Evolutionary conservation across 2,329 filamentous ascomycete genomes (phyloP).

Genomic region (Colletotrichum gloeosporioides): DNA sequence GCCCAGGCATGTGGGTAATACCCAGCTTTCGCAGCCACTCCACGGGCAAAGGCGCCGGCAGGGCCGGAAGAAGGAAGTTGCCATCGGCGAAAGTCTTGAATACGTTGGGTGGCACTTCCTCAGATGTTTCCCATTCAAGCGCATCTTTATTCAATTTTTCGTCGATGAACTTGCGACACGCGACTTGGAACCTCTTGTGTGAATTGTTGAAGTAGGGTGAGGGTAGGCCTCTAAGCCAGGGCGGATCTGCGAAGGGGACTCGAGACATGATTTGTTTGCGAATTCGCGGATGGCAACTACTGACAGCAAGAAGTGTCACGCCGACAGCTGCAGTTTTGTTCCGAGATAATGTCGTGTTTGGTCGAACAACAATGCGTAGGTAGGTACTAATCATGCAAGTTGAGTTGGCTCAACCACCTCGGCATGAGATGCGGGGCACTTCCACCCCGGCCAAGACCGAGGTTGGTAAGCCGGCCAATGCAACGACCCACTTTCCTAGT

Average conservation of each 20-base stretch:
- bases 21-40: conserved; percentile 70
- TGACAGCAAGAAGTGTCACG: background rate
- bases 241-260: conserved; percentile 73
- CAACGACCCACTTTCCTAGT: background rate
- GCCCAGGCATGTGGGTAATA: conserved; percentile 70
- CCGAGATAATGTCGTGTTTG: background rate
- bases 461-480: background rate
- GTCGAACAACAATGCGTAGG: too few species aligned
- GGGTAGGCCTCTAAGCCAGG: conserved; percentile 72
- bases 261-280: background rate
- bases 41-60: conserved; percentile 73
- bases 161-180: conserved; percentile 69
- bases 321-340: background rate
- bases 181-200: conserved; percentile 71
- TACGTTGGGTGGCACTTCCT: conserved; percentile 67
- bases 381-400: too few species aligned
- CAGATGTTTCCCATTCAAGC: conserved; percentile 73
- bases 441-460: background rate
- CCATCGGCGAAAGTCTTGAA: conserved; percentile 68
- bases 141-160: conserved; percentile 67
- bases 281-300: background rate
- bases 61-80: conserved; percentile 73
- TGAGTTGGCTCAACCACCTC: background rate
- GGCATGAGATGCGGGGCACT: background rate
- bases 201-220: conserved; percentile 74